These are phyloP conservation scores for Linum lewisii DNA, from an alignment of 345 rosid species.

Conservation along the genomic window DNA sequence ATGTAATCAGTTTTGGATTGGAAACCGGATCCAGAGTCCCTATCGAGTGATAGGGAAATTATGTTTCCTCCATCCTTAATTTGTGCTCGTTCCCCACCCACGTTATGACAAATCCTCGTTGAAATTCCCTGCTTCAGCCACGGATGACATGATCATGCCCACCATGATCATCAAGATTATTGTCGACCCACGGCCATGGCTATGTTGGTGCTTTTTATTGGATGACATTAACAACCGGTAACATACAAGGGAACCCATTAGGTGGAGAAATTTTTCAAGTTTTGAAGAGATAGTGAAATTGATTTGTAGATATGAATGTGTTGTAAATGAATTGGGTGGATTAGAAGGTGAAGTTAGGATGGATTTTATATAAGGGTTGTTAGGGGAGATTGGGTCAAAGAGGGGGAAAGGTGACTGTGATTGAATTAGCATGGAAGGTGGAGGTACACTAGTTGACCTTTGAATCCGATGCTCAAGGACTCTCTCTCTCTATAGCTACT, in stretches of 20 bases:
- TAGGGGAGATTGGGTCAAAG: too few relatives aligned
- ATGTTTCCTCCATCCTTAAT: not conserved
- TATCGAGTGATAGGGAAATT: not conserved
- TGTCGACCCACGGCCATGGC: not conserved
- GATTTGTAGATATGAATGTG: too few relatives aligned
- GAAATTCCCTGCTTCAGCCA: not conserved
- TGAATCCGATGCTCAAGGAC: too few relatives aligned
- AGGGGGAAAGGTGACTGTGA: too few relatives aligned
- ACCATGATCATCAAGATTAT: not conserved
- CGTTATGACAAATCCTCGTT: not conserved
- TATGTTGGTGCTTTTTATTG: not conserved
- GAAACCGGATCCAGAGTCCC: slow-evolving; percentile 1
- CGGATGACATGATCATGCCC: not conserved
- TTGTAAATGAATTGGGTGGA: too few relatives aligned
- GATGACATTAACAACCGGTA: not conserved
- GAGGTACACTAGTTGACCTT: too few relatives aligned
- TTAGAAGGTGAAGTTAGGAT: too few relatives aligned
- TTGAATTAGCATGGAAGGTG: too few relatives aligned
- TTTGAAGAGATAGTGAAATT: too few relatives aligned
- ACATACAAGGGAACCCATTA: not conserved
- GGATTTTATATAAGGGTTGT: too few relatives aligned
- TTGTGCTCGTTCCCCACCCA: not conserved
- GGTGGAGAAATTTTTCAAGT: too few relatives aligned
- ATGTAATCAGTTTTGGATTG: not conserved
- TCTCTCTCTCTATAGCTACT: too few relatives aligned